Conservation (phyloP, 805 yeast genomes). For the Maudiozyma serrabonitensis region DNA sequence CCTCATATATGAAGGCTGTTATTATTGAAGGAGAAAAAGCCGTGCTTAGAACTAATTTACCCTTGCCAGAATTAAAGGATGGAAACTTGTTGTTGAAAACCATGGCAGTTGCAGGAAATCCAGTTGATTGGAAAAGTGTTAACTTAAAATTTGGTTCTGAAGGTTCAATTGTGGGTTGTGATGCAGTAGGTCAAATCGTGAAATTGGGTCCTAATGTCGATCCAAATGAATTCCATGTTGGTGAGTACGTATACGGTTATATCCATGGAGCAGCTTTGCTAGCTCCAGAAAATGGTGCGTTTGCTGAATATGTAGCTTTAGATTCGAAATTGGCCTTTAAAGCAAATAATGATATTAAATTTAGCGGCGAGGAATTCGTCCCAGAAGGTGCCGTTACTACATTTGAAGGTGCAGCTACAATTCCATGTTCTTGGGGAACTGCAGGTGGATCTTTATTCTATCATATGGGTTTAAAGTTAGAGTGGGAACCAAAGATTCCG, state of each 20-base stretch:
- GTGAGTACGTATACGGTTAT: conserved; percentile 46
- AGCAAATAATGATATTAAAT: conserved; percentile 6
- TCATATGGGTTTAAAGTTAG: conserved; percentile 25
- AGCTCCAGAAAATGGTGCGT: conserved; percentile 43
- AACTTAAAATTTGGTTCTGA: conserved; percentile 31
- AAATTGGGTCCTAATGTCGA: conserved; percentile 36
- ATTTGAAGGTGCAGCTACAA: conserved; percentile 58
- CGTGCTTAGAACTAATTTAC: conserved; percentile 19
- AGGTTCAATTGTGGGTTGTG: conserved; percentile 51
- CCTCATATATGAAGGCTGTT: conserved; percentile 33
- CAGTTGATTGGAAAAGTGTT: conserved; percentile 62
- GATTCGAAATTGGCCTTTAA: conserved; percentile 15
- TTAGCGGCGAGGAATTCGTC: conserved; percentile 15
- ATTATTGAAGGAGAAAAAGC: conserved; percentile 30
- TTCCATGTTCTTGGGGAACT: conserved; percentile 47
- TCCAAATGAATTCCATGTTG: conserved; percentile 30
- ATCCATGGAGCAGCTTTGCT: conserved; percentile 43
- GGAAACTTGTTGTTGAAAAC: conserved; percentile 37
- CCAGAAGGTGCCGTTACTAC: conserved; percentile 35
- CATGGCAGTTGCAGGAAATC: conserved; percentile 50
- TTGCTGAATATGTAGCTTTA: conserved; percentile 41
- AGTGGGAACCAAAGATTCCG: conserved; percentile 14
- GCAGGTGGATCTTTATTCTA: conserved; percentile 33
- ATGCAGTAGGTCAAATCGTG: conserved; percentile 50
- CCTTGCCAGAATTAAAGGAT: conserved; percentile 24